These are phyloP conservation scores for Aspergillus versicolor DNA, from an alignment of 2,329 filamentous ascomycete species.

Conservation along the genomic window DNA sequence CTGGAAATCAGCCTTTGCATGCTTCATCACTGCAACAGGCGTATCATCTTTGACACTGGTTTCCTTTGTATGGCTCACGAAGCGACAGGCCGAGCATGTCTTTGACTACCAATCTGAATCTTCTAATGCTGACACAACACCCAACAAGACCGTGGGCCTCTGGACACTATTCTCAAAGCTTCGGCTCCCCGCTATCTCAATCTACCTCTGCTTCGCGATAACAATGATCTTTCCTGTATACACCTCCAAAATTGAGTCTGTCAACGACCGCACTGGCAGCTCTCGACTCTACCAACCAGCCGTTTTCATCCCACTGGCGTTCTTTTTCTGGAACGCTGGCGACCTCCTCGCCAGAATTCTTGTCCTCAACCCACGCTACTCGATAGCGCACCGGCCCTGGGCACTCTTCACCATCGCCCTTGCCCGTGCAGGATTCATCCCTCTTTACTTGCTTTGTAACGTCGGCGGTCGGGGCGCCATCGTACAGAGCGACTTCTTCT, in stretches of 20 bases:
- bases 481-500: conserved; percentile 81
- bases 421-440: conserved; percentile 69
- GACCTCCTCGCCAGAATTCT: conserved; percentile 75
- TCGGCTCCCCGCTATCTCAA: conserved; percentile 70
- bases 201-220: conserved; percentile 76
- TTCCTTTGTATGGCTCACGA: conserved; percentile 72
- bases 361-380: conserved; percentile 58
- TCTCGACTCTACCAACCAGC: conserved; percentile 64
- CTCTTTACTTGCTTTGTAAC: conserved; percentile 88
- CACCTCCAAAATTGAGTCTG: conserved; percentile 65
- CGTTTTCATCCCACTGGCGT: conserved; percentile 84
- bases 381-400: conserved; percentile 61
- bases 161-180: conserved; percentile 72
- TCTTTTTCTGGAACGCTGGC: conserved; percentile 91
- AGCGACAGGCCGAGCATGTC: conserved; percentile 38
- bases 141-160: conserved; percentile 57
- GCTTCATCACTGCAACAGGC: conserved; percentile 82
- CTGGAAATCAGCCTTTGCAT: conserved; percentile 76
- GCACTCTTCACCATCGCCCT: conserved; percentile 68
- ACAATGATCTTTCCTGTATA: conserved; percentile 97
- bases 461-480: conserved; percentile 71
- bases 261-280: conserved; percentile 38
- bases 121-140: conserved; percentile 15
- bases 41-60: conserved; percentile 70
- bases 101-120: conserved; percentile 30